Base-by-base conservation (phyloP, 1,139 yeast species). In the Candida glucosophila region DNA sequence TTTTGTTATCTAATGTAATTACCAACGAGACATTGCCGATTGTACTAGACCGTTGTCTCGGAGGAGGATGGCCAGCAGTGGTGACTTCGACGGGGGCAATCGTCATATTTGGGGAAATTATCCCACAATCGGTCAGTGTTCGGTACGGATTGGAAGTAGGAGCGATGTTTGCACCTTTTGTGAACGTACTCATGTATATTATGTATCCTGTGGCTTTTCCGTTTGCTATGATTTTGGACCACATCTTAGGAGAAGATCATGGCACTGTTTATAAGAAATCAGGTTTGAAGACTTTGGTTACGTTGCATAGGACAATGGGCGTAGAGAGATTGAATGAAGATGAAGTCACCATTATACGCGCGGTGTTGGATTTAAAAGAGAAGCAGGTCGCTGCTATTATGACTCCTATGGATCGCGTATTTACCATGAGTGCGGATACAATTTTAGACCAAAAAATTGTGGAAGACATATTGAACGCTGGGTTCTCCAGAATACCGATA, bases 61-160 rank as follows among this genome's bases (percentile, higher is more conserved):
- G 97, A 24, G 97, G 98, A 22, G 98, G 98, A 2, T 81, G 95
- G 85, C 90, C 93, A 9, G 98, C 98, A 1, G 95, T 90, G 24
- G 86, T 86, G 13, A 70, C 90, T 7, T 80, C 96, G 9, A 88
- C 98, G 1, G 90, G 82, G 3, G 74, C 90, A 17, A 90, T 90
- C 49, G 97, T 90, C 28, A 72, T 90, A 13, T 90, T 90, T 55
- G 98, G 98, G 29, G 98, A 90, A 49, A 82, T 90, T 42, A 90
- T 90, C 37, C 98, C 98, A 2, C 98, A 90, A 56, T 77, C 93
- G 14, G 66, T 85, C 23, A 83, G 93, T 54, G 98, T 90, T 13
- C 66, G 96, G 22, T 88, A 85, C 49, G 98, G 98, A 2, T 63
- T 90, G 28, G 80, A 85, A 37, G 81, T 88, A 14, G 98, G 98